Percentiles rank a stretch among this genome's conserved stretches.
These are phyloP conservation scores for Xylaria scruposa DNA, from an alignment of 495 filamentous ascomycete species.

Conservation along the genomic window DNA sequence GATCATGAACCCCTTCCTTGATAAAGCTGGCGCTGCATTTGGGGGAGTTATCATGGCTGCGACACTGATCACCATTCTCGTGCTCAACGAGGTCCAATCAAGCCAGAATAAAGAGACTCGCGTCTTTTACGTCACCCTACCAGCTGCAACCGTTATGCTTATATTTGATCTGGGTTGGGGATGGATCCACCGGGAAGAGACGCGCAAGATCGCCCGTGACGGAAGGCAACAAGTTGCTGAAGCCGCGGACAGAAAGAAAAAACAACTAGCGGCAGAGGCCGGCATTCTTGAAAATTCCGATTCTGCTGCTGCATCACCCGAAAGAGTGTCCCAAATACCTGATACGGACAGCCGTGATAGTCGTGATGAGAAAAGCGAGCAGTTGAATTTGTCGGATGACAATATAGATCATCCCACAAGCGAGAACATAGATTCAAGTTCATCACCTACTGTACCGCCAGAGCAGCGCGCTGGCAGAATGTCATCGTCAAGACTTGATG, in stretches of 20 bases:
- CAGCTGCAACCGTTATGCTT: conserved; percentile 68
- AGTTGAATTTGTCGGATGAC: not conserved
- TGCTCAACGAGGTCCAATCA: conserved; percentile 62
- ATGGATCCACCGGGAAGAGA: conserved; percentile 63
- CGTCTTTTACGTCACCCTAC: conserved; percentile 68
- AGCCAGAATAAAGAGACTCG: conserved; percentile 48
- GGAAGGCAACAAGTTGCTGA: conserved; percentile 59
- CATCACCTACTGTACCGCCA: not conserved
- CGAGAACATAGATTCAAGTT: not conserved
- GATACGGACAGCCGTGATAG: not conserved
- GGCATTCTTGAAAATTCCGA: not conserved
- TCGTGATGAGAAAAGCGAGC: not conserved
- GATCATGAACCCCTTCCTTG: conserved; percentile 74
- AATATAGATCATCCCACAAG: not conserved
- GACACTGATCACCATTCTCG: conserved; percentile 64
- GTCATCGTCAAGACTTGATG: not conserved
- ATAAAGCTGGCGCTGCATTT: conserved; percentile 66
- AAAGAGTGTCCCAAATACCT: not conserved
- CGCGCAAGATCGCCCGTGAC: conserved; percentile 63
- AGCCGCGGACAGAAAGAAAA: conserved; percentile 32
- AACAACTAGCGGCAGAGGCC: conserved; percentile 16
- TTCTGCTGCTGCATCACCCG: not conserved
- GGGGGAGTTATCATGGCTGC: conserved; percentile 66
- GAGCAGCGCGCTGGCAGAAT: not conserved
- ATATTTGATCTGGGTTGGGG: conserved; percentile 65